Percentiles rank a stretch among this genome's conserved stretches.
Conservation (phyloP, 2,329 filamentous ascomycete species). For the Kalaharituber pfeilii region DNA sequence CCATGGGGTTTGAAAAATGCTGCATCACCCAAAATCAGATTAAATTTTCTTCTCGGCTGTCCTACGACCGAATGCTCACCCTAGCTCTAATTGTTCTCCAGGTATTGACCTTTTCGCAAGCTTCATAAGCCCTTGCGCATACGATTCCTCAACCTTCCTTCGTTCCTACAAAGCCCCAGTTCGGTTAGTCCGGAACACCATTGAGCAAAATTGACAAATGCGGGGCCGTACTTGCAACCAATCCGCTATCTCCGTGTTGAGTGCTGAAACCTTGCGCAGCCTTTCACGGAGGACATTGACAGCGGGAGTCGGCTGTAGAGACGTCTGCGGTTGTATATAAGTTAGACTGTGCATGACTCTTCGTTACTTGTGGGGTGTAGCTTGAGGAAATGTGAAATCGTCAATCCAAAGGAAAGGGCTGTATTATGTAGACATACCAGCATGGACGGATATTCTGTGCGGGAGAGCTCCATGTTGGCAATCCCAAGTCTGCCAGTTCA, state of each 20-base stretch:
- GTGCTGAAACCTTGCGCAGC: slow-evolving; percentile 64
- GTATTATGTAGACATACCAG: slow-evolving; percentile 46
- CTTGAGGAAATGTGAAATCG: not conserved
- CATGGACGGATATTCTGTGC: slow-evolving; percentile 84
- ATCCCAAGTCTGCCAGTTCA: not conserved
- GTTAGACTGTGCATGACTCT: not conserved
- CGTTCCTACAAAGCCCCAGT: slow-evolving; percentile 50
- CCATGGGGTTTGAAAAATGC: slow-evolving; percentile 83
- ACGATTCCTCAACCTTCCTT: slow-evolving; percentile 76
- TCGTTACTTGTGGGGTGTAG: too few relatives aligned
- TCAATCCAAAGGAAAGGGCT: not conserved
- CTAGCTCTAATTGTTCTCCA: slow-evolving; percentile 63
- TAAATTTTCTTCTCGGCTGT: not conserved
- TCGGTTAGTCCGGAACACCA: slow-evolving; percentile 6
- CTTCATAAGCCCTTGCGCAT: slow-evolving; percentile 65
- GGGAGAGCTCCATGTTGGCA: slow-evolving; percentile 50
- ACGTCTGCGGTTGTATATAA: slow-evolving; percentile 38
- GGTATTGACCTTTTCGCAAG: slow-evolving; percentile 57
- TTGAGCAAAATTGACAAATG: too few relatives aligned
- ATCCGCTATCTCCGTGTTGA: slow-evolving; percentile 85
- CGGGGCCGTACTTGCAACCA: slow-evolving; percentile 64
- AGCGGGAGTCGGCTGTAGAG: slow-evolving; percentile 65
- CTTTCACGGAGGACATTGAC: slow-evolving; percentile 69
- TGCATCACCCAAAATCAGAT: slow-evolving; percentile 27
- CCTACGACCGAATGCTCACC: slow-evolving; percentile 37